Evolutionary conservation across 192 early-diverging fungal species (phyloP), one percentile per base, ranked within the genome.

Genomic region (Coemansia sp.): DNA sequence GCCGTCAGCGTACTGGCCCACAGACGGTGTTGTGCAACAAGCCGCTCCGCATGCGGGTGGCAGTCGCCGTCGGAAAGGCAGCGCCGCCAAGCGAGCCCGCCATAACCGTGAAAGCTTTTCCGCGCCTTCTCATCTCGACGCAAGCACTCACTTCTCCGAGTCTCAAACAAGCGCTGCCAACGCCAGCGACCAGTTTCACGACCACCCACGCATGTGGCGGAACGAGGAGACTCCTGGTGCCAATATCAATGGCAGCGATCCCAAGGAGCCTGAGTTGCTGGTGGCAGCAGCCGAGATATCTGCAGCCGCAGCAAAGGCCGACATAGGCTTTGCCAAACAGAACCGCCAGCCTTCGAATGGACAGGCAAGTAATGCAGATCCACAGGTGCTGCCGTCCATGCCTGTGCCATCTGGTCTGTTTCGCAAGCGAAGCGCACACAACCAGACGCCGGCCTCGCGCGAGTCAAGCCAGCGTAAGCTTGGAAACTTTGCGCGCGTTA

Each of bases 91-190:
- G 41, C 54, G 48, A 48, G 26, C 37, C 18, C 44, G 67, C 62
- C 63, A 43, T 67, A 67, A 78, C 56, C 79, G 74, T 16, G 79
- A 81, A 68, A 81, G 79, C 68, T 81, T 81, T 53, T 81, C 79
- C 32, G 79, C 70, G 10, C 74, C 79, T 2, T 74, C 74, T 19
- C 79, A 81, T 53, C 65, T 81, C 15, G 79, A 76, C 15, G 70
- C 64, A 47, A 72, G 74, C 61, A 66, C 79, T 15, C 68, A 76
- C 65, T 40, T 67, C 32, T 70, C 79, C 4, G 71, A 76, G 54
- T 81, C 79, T 40, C 67, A 69, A 57, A 66, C 40, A 57, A 81
- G 71, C 64, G 45, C 61, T 9, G 59, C 47, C 18, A 63, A 63
- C 56, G 13, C 38, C 5, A 74, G 63, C 42, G 70, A 69, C 42